These are phyloP conservation scores for Colletotrichum eremochloae DNA, from an alignment of 2,329 filamentous ascomycete species.

Conservation along the genomic window DNA sequence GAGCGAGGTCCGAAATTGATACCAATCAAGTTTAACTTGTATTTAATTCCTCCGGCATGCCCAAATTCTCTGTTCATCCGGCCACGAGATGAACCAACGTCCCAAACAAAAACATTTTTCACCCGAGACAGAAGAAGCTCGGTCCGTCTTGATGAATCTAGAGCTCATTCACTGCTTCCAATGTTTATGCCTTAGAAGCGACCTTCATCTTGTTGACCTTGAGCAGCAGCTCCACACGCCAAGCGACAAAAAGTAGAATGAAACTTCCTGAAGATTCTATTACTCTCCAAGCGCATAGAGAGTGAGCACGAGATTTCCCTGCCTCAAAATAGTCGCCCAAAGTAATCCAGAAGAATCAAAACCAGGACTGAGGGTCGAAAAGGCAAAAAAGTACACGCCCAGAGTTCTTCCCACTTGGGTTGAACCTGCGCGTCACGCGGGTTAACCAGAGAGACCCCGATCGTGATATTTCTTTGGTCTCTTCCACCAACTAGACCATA, in stretches of 20 bases:
- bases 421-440: conserved; percentile 21
- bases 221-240: background rate
- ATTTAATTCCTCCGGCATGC: background rate
- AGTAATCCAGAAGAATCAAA: background rate
- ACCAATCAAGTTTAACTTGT: too few relatives aligned
- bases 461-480: conserved; percentile 18
- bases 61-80: background rate
- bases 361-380: too few relatives aligned
- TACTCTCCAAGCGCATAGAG: background rate
- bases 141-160: background rate
- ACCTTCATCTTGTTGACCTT: background rate
- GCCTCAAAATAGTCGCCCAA: background rate
- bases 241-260: background rate
- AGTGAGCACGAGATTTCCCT: background rate
- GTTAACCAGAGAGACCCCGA: conserved; percentile 19
- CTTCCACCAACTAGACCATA: conserved; percentile 9
- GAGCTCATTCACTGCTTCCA: background rate
- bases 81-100: background rate
- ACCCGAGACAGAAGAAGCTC: background rate
- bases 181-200: background rate
- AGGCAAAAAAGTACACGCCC: conserved; percentile 7
- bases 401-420: background rate
- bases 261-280: background rate
- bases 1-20: background rate
- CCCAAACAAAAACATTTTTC: background rate